Conservation (phyloP, 495 filamentous ascomycete species). For the Aspergillus sparsus region DNA sequence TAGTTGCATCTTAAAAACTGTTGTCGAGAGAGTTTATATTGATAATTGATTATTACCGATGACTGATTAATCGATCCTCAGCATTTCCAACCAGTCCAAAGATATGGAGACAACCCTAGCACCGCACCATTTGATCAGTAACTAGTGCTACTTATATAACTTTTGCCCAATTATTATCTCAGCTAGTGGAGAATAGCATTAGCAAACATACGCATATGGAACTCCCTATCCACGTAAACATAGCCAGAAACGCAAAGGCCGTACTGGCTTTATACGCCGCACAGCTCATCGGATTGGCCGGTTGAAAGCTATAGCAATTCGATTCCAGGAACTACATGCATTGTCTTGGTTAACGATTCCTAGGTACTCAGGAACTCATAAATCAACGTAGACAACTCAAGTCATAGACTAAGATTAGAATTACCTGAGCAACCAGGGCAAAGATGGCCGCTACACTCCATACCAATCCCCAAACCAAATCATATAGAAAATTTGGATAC, state of each 20-base stretch:
- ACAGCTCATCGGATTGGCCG: neutral
- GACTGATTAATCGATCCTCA: too few species aligned
- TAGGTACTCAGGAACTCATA: neutral
- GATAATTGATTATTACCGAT: too few species aligned
- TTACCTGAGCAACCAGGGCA: constrained; percentile 16
- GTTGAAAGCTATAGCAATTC: constrained; percentile 13
- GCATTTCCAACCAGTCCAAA: too few species aligned
- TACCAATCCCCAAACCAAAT: constrained; percentile 10
- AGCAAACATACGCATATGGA: constrained; percentile 3
- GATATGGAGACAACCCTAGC: too few species aligned
- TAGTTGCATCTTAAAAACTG: too few species aligned
- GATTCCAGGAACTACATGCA: constrained; percentile 12
- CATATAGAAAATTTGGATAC: constrained; percentile 16
- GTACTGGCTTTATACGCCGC: constrained; percentile 15
- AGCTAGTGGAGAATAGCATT: neutral
- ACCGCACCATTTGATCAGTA: too few species aligned
- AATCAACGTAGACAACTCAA: too few species aligned
- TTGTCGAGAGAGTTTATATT: too few species aligned
- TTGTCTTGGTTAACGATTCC: neutral
- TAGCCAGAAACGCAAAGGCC: constrained; percentile 14
- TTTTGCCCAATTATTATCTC: too few species aligned
- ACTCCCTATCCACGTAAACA: constrained; percentile 8
- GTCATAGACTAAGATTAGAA: neutral
- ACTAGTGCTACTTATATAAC: too few species aligned
- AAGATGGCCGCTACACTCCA: constrained; percentile 1